Evolutionary conservation across 1,284 basidiomycete species (phyloP), one percentile per base, ranked within the genome.

Genomic region (Peniophora sp.): DNA sequence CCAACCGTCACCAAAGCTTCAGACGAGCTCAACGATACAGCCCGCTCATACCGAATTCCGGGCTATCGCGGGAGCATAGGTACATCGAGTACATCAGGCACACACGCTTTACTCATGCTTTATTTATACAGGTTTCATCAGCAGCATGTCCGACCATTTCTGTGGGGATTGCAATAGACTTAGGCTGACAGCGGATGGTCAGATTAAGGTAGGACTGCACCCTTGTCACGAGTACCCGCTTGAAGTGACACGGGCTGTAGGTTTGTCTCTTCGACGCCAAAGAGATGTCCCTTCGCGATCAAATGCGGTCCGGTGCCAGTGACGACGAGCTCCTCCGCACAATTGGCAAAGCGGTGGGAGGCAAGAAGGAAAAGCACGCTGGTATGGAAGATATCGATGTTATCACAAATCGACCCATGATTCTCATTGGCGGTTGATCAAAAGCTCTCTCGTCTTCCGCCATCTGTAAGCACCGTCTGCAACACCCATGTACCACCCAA

Each of bases 91-190:
- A 10, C n/a, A 10, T 36, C 34, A 10, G 10, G 34, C 34, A 36
- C 34, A 10, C 10, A n/a, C 10, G n/a, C 34, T 10, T 10, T n/a
- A 36, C n/a, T n/a, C 5, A 41, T 15, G 8, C 8, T 41, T 41
- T 41, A 8, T 20, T 5, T n/a, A 15, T n/a, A 15, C 8, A 41
- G 91, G 91, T 9, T 92, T 94, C 69, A 95, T 95, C 62, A 89
- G 85, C 59, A 88, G 85, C 69, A 92, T 92, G 90, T 92, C 90
- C 24, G 90, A 95, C 64, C 90, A 93, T 66, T 93, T 95, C 62
- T 94, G 92, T 65, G 78, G 80, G 3, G 83, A 84, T 1, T 95
- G 92, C 68, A 92, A 92, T 62, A 76, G 91, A 55, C 70, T 94
- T 50, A 76, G 92, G 41, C 73, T 95, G 47, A 92, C 88, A 27